Evolutionary conservation across 192 early-diverging fungal species (phyloP), one percentile per base, ranked within the genome.

Genomic region (Chytriomyces sp.): DNA sequence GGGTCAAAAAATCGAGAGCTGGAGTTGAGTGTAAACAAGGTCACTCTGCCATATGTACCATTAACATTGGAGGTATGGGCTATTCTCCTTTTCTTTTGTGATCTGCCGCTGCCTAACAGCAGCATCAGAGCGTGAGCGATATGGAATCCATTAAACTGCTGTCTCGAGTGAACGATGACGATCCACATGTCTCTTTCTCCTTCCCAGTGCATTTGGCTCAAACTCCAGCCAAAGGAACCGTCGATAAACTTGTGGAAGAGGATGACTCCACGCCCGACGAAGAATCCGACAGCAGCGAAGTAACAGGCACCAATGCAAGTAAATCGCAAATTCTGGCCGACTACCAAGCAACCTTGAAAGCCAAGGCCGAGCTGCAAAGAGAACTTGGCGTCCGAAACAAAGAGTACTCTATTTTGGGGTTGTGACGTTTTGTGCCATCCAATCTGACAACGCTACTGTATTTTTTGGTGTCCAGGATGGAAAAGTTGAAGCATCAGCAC

Each of bases 351-450:
- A 77, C 81, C 20, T 73, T 79, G n/a, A 82, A 80, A 73, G 83
- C 83, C 1, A 81, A 81, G 50, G 86, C 81, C 3, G 86, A 87
- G 28, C 61, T 82, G 28, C 60, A 81, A 65, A 83, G 75, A 50
- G 86, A 87, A 20, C 64, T 84, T 16, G 47, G 71, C 5, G 72
- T 81, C 13, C 53, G 67, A 10, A 77, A 80, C 69, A 84, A 83
- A 72, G 83, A 84, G 86, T 86, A 66, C 35, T 35, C 4, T 35
- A 35, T 35, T 35, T 35, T 35, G 35, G 35, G 35, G 35, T 35
- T 35, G 0, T 35, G 35, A 10, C 45, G 3, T 50, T n/a, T 49
- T 23, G 16, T 28, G 8, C 53, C 57, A n/a, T 64, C 16, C 68
- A 86, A 83, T 49, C 70, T 62, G 26, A 83, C 85, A 46, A 78